Evolutionary conservation across 2,329 filamentous ascomycete genomes (phyloP), one percentile per base, ranked within the genome.

Genomic region (Canariomyces notabilis): DNA sequence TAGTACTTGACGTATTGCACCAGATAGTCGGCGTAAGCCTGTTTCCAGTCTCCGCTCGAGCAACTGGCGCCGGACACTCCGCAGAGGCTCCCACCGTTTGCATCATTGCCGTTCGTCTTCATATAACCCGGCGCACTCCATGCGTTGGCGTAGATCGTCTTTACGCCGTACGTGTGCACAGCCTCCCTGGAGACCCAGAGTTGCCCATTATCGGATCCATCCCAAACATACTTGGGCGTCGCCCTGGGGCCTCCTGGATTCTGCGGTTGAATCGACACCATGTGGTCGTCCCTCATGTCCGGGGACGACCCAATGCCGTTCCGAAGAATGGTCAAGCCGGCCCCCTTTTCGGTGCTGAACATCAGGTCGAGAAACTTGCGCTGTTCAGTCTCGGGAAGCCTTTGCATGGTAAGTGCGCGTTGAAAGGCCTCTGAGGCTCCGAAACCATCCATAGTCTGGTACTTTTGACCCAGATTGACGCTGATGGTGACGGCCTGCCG

Each of bases 161-260:
- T 76, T 6, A 74, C 65, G 1, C 70, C 68, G 52, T 69, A 68
- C 37, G 50, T 56, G 38, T 57, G 37, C 20, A 51, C 51, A 4
- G 60, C 70, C 50, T 70, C 63, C 52, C 71, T 59, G 11, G 67
- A 65, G 15, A 75, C 54, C 57, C 65, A 72, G 8, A 73, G 56
- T 57, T 73, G 70, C 15, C 65, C 64, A 14, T 57, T 59, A 43
- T 69, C 62, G 19, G 60, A 60, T 9, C 46, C 51, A 40, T 66
- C 64, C 63, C 63, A 67, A 2, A 52, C 51, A 36, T 68, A 68
- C 2, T 52, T 48, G 6, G 59, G 61, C 12, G 50, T 37, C 7
- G 54, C 57, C 1, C 41, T 49, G 2, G 63, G 61, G 5, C 49
- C 52, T 5, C 64, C 62, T 6, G 65, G 64, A 26, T 51, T 62